Evolutionary conservation across 2,329 filamentous ascomycete genomes (phyloP), one percentile per base, ranked within the genome.

Genomic region (Didymella pomorum): DNA sequence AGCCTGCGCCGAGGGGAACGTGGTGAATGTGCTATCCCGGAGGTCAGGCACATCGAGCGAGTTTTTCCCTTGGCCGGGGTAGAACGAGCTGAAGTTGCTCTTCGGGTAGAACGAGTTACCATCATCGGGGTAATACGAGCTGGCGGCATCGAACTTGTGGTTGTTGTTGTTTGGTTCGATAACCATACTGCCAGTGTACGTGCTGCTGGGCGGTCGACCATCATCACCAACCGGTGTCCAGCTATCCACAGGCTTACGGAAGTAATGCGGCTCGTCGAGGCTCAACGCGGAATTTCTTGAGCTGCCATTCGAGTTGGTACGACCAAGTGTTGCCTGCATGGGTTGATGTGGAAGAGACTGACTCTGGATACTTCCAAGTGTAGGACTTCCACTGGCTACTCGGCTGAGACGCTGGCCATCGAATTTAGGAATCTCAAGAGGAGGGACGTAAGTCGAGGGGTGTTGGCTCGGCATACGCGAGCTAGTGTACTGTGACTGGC

Each of bases 351-450:
- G 71, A 45, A 82, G 64, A 45, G 79, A 76, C 54, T 79, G 78
- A 28, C 67, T 76, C 46, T 86, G 86, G 7, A 56, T 29, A 59
- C 87, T 83, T 10, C 87, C 84, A 45, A 93, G 84, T 1, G 88
- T 88, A 1, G 90, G 90, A 68, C 89, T 92, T 48, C 86, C 87
- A 4, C 87, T 87, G 47, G 84, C 84, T 28, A 93, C 90, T 20
- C 85, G 83, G 68, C 84, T 89, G 66, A 93, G 80, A 26, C 84
- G 84, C 47, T 86, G 84, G 14, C 84, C 85, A 37, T 88, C 87
- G 39, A 80, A 77, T 25, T 79, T 80, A 54, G 75, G 76, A 45
- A 76, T 77, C 56, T 83, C 80, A 52, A 92, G 81, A 0, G 89
- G 87, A n/a, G 89, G 86, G 0, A 91, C 85, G 0, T 88, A 86